Evolutionary conservation across 768 basidiomycete species (phyloP), one percentile per base, ranked within the genome.

Genomic region (Pleurotus ostreatus): DNA sequence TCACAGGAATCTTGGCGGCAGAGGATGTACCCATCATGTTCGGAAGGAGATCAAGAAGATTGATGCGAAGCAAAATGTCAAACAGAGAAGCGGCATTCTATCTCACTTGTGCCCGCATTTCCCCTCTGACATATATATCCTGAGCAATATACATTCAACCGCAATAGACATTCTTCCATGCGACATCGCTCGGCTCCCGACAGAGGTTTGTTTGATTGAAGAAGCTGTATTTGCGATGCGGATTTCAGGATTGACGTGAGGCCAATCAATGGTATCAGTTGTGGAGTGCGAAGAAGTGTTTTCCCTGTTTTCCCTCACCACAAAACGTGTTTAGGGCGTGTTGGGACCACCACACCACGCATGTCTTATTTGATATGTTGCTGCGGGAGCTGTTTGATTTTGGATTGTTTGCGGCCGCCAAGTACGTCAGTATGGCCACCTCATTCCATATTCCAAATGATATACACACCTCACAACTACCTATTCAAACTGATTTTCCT

Each of bases 321-420:
- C 39, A 53, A 53, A 41, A 41, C 51, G 51, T 53, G 38, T 43
- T 37, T n/a, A 20, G 37, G 39, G 51, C 39, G 51, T 53, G 51
- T 16, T 38, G 51, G 41, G 39, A 25, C 25, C 13, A 26, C 15
- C 25, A 20, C 18, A 18, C 22, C 12, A 41, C 18, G 11, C 38
- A 20, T 37, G 20, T 16, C 30, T 18, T 37, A 49, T 49, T 23
- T 15, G 22, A 18, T 25, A 47, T 16, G 20, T 46, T 25, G 46
- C 30, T 37, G 13, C 30, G 46, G 41, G 41, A 44, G 41, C n/a
- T 16, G 40, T 41, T 13, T 41, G 40, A 25, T 25, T 41, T 41
- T 41, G 40, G 41, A n/a, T 18, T 22, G 41, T 22, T 6, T 44
- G 41, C 41, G n/a, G 41, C 20, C 41, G 41, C n/a, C 41, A 44